These are phyloP conservation scores for Nigrospora oryzae DNA, from an alignment of 2,329 filamentous ascomycete genomes.

Conservation along the genomic window DNA sequence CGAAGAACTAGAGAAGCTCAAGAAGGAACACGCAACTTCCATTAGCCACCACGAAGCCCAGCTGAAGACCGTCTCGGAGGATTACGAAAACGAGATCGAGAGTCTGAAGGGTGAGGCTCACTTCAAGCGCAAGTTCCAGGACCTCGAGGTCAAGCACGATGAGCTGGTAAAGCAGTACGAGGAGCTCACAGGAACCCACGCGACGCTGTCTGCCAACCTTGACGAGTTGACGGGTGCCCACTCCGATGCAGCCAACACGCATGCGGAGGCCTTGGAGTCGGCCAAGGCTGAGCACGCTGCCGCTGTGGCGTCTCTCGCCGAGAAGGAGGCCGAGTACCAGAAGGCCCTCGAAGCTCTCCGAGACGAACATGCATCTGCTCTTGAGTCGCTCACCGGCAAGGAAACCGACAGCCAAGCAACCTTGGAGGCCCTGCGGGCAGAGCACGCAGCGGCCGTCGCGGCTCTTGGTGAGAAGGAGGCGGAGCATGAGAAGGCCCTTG, in stretches of 20 bases:
- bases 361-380: constrained; percentile 48
- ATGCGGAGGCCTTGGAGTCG: constrained; percentile 18
- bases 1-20: constrained; percentile 34
- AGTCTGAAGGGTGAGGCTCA: constrained; percentile 53
- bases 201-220: constrained; percentile 5
- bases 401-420: constrained; percentile 15
- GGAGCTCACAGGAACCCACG: constrained; percentile 14
- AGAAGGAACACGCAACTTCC: constrained; percentile 33
- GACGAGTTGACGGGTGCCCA: constrained; percentile 1
- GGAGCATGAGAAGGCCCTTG: constrained; percentile 26
- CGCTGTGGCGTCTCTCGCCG: constrained; percentile 35
- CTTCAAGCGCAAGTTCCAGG: constrained; percentile 56
- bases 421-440: constrained; percentile 17
- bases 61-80: constrained; percentile 48
- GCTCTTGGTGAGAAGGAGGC: constrained; percentile 41
- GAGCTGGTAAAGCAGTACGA: constrained; percentile 26
- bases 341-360: constrained; percentile 45
- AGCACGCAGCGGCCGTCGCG: constrained; percentile 30
- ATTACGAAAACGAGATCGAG: constrained; percentile 59
- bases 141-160: constrained; percentile 48
- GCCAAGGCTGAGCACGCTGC: constrained; percentile 27
- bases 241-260: constrained; percentile 24
- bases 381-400: constrained; percentile 28
- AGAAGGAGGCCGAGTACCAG: constrained; percentile 44
- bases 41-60: constrained; percentile 45